These are phyloP conservation scores for Backusella circina DNA, from an alignment of 192 early-diverging fungal genomes.

Conservation along the genomic window DNA sequence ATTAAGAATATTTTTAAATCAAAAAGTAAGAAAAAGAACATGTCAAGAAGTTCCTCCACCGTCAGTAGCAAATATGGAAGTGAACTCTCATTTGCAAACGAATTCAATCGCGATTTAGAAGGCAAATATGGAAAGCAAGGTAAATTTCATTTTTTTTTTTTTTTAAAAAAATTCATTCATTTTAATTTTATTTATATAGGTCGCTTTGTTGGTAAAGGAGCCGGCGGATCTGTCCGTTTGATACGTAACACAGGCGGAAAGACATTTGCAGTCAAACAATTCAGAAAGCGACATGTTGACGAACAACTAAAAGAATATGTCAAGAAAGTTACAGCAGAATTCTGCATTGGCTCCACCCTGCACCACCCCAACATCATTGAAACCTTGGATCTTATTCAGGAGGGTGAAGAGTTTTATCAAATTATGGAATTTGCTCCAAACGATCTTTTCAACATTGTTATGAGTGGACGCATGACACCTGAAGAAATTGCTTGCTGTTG, in stretches of 20 bases:
- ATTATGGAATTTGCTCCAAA: constrained; percentile 94
- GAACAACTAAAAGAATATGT: constrained; percentile 75
- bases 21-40: constrained; percentile 12
- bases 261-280: constrained; percentile 80
- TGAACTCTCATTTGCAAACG: constrained; percentile 30
- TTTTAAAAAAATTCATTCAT: neutral
- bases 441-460: constrained; percentile 86
- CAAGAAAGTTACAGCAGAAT: constrained; percentile 84
- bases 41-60: neutral
- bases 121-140: constrained; percentile 36
- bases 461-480: constrained; percentile 65
- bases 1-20: constrained; percentile 48
- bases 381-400: constrained; percentile 75
- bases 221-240: constrained; percentile 72
- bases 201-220: constrained; percentile 58
- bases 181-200: constrained; percentile 17
- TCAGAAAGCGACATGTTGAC: constrained; percentile 58
- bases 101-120: constrained; percentile 36
- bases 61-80: constrained; percentile 3
- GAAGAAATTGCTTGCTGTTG: constrained; percentile 89
- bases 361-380: constrained; percentile 80
- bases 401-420: constrained; percentile 60
- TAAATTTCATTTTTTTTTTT: neutral
- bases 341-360: constrained; percentile 76
- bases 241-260: constrained; percentile 57